Evolutionary conservation across 441 rosid genomes (phyloP), one percentile per base, ranked within the genome.

Genomic region (Pelargonium myrrhifolium): DNA sequence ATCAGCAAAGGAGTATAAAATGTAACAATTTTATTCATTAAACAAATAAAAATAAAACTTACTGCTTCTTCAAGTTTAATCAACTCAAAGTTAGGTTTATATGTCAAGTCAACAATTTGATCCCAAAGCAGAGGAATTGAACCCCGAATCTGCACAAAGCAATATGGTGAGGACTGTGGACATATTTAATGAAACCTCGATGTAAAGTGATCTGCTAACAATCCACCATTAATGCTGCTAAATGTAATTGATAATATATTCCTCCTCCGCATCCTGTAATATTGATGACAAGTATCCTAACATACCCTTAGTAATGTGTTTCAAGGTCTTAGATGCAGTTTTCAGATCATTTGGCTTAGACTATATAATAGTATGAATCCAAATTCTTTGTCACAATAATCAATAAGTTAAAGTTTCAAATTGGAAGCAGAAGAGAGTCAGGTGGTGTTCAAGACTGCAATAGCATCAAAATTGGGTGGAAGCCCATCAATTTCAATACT

Each of bases 41-140:
- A 56, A 60, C 42, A 26, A 70, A 77, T 17, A 65, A 61, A 22
- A 28, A 69, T 49, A 28, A 35, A 15, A 82, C 98, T 84, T 75
- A 94, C 99, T 63, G 96, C 96, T 77, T 89, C 98, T 82, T 92
- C 98, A 67, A 92, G 85, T 75, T 70, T 85, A 71, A 89, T 82
- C 72, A 94, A 92, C 82, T 92, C 98, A 82, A 89, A 92, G 72
- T 86, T 92, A 74, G 89, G 94, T 76, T 88, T 87, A 73, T 85
- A 84, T 20, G 87, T 84, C 82, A 84, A 78, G 80, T 85, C 83
- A 72, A 88, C 92, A 83, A 82, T 77, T 72, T 89, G 96, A 78
- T 89, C 87, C 96, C 96, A 89, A 26, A 65, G 67, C 70, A 87
- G 81, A 22, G 99, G 99, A 42, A 94, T 94, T 75, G 97, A 94